Percentiles rank a stretch among this genome's conserved stretches.
Conservation (phyloP, 1,284 basidiomycete genomes). For the Sanguinoderma infundibulare region DNA sequence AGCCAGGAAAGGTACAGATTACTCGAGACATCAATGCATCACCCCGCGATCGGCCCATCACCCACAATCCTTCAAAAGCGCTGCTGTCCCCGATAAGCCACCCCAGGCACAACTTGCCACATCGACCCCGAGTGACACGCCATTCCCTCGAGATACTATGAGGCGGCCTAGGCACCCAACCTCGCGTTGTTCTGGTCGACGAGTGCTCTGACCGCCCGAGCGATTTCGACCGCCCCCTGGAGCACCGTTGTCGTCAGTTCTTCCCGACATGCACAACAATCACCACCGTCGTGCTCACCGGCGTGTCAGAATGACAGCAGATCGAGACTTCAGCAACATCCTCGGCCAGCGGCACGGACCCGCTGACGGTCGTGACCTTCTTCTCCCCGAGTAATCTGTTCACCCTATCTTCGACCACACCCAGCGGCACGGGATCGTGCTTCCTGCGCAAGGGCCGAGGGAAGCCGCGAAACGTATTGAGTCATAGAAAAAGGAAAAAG, state of each 20-base stretch:
- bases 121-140: no score
- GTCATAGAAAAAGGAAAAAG: neutral
- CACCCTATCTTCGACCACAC: slow-evolving; percentile 50
- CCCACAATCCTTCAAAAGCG: no score
- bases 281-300: slow-evolving; percentile 48
- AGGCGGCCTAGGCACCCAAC: neutral
- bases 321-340: slow-evolving; percentile 57
- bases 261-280: neutral
- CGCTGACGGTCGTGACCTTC: slow-evolving; percentile 49
- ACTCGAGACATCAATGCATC: no score
- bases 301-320: slow-evolving; percentile 70
- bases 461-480: neutral
- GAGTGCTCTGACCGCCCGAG: slow-evolving; percentile 49
- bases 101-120: neutral
- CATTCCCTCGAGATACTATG: neutral
- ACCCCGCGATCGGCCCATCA: no score
- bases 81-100: no score
- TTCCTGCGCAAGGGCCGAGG: slow-evolving; percentile 39
- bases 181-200: slow-evolving; percentile 53
- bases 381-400: slow-evolving; percentile 20
- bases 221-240: slow-evolving; percentile 57
- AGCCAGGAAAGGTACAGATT: no score
- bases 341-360: slow-evolving; percentile 47
- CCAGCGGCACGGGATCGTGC: slow-evolving; percentile 51
- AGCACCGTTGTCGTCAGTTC: neutral